A percentile compares a stretch with the other conserved stretches of the same genome.
Conservation (phyloP, 768 basidiomycete genomes). For the Suillus paluster region DNA sequence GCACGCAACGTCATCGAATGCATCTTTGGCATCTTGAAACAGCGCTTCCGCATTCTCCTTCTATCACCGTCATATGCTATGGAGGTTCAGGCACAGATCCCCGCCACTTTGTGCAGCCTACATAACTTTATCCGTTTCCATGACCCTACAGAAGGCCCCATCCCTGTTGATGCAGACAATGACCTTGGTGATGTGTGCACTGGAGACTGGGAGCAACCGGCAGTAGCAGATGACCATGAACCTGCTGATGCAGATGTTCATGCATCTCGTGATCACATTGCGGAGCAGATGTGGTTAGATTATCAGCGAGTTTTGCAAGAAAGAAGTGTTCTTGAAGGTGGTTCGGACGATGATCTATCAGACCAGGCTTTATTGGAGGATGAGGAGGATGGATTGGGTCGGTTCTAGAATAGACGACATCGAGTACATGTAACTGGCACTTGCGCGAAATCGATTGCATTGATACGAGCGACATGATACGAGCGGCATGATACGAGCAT, state of each 20-base stretch:
- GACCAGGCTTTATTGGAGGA: no score
- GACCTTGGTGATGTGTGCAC: neutral
- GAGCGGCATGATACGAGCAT: no score
- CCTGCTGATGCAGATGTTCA: neutral
- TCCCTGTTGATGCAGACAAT: neutral
- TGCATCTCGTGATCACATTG: constrained; percentile 10
- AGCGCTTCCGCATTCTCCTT: constrained; percentile 22
- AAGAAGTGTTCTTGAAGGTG: no score
- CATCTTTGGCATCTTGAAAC: constrained; percentile 33
- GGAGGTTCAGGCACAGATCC: constrained; percentile 26
- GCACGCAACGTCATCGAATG: constrained; percentile 43
- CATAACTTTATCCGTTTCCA: constrained; percentile 29
- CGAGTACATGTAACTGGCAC: no score
- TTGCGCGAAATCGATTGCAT: no score
- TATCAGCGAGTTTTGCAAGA: constrained; percentile 5
- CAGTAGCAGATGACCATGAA: neutral
- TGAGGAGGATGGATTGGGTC: no score
- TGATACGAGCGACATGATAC: no score
- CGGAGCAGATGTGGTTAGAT: constrained; percentile 22
- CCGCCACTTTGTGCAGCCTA: constrained; percentile 20
- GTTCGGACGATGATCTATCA: no score
- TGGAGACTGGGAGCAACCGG: neutral
- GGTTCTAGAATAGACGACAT: no score
- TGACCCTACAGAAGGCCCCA: constrained; percentile 2
- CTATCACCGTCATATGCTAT: constrained; percentile 20